Percentiles rank a stretch among this genome's conserved stretches.
phyloP scores from a whole-genome alignment of 2,329 filamentous ascomycete species.

The Coniochaeta ligniaria region DNA sequence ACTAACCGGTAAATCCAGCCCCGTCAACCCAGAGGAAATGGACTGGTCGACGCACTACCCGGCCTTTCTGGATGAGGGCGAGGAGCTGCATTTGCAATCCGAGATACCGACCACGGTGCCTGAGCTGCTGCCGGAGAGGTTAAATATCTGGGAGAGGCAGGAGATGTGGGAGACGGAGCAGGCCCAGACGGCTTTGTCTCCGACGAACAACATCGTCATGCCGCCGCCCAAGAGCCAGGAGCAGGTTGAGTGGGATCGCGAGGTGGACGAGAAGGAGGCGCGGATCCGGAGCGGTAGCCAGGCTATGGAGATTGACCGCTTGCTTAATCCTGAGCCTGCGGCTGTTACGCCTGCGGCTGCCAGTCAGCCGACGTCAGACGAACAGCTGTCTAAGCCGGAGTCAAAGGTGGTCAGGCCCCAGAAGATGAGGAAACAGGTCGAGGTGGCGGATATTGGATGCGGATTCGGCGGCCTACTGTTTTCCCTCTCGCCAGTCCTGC shows the following conservation, averaged over 20 bases:
- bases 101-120: conserved; percentile 9
- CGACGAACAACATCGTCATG: conserved; percentile 17
- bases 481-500: conserved; percentile 73
- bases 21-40: conserved; percentile 73
- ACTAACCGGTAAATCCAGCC: conserved; percentile 63
- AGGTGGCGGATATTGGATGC: conserved; percentile 94
- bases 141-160: not conserved
- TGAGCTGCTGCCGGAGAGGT: not conserved
- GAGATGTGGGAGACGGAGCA: conserved; percentile 6
- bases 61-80: conserved; percentile 48
- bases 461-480: conserved; percentile 90
- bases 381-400: conserved; percentile 13
- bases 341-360: conserved; percentile 7
- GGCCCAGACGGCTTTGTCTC: conserved; percentile 11
- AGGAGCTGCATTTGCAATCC: conserved; percentile 17
- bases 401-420: conserved; percentile 13
- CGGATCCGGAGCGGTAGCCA: not conserved
- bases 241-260: not conserved
- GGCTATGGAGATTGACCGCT: not conserved
- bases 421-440: conserved; percentile 61
- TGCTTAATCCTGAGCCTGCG: conserved; percentile 5
- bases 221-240: conserved; percentile 13
- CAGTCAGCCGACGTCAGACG: too few relatives aligned
- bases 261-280: not conserved
- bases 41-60: conserved; percentile 86